Evolutionary conservation across 148 eudicot species (phyloP), one percentile per base, ranked within the genome.

Genomic region (Chenopodium formosanum): DNA sequence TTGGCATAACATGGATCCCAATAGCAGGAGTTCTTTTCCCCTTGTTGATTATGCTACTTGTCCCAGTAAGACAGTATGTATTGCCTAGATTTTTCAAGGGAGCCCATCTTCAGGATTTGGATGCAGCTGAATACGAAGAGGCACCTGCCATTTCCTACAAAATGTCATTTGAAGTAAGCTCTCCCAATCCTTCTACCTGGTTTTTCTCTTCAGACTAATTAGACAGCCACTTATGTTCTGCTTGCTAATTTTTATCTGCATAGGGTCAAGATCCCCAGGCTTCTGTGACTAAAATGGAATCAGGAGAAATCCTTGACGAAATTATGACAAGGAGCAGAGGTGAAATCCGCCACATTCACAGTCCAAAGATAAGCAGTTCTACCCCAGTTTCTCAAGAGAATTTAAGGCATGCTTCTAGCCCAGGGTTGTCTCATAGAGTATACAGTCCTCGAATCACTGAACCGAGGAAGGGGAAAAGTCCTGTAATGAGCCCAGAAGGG

Each of bases 11-110:
- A 44, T 96, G 99, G 99, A 94, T 96, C 72, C 98, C 98, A 31
- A 86, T 96, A 67, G 99, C 99, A 47, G 99, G 99, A 63, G 98
- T 96, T 72, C 94, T 96, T 64, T 96, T 96, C 81, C 99, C 99
- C 22, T 80, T 96, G 85, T 60, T 96, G 87, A 96, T 96, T 83
- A 96, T 96, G 99, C 98, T 96, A 75, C 94, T 96, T 79, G 97
- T 96, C 69, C 99, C 99, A 7, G 97, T 94, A 69, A 90, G 99
- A 77, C 99, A 96, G 79, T 96, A 91, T 83, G 40, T 91, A 70
- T 92, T 96, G 53, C 94, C 99, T 16, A 90, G 86, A 83, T 91
- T 94, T 79, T 96, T 94, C 84, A 96, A 96, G 86, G 93, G 86
- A 52, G 95, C 84, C 78, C 99, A 96, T 89, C 93, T 96, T 85